Evolutionary conservation across 345 rosid species (phyloP).

Genomic region (Hibiscus tridactylites): DNA sequence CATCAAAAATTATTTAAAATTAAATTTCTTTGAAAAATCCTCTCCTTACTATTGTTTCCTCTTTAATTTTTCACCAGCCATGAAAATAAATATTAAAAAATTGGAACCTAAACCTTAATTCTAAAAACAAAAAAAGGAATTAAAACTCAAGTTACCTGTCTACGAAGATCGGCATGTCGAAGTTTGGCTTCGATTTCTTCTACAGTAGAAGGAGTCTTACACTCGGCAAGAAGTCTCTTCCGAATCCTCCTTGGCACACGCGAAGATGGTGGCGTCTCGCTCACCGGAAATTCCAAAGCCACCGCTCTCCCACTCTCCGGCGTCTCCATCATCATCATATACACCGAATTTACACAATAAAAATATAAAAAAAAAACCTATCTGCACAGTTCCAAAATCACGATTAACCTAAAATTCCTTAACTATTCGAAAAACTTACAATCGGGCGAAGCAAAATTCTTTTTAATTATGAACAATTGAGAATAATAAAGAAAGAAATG

Average conservation of each 20-base stretch:
- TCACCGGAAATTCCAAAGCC: slow-evolving; percentile 42
- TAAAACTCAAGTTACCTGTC: slow-evolving; percentile 47
- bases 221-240: slow-evolving; percentile 55
- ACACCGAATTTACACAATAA: neutral
- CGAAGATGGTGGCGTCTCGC: slow-evolving; percentile 27
- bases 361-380: no score
- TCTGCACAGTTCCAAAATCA: no score
- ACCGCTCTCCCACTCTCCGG: slow-evolving; percentile 29
- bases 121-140: neutral
- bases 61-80: slow-evolving; percentile 3
- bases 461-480: no score
- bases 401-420: no score
- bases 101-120: neutral
- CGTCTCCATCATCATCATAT: neutral
- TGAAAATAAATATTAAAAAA: neutral
- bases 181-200: slow-evolving; percentile 91
- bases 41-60: neutral
- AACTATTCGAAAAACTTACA: no score
- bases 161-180: slow-evolving; percentile 73
- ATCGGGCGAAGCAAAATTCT: no score
- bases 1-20: slow-evolving; percentile 2
- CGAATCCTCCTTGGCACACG: slow-evolving; percentile 59
- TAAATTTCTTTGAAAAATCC: neutral
- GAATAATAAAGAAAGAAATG: no score
- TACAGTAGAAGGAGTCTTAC: slow-evolving; percentile 45